Base-by-base conservation (phyloP, 148 eudicot genomes). In the Camellia sinensis region DNA sequence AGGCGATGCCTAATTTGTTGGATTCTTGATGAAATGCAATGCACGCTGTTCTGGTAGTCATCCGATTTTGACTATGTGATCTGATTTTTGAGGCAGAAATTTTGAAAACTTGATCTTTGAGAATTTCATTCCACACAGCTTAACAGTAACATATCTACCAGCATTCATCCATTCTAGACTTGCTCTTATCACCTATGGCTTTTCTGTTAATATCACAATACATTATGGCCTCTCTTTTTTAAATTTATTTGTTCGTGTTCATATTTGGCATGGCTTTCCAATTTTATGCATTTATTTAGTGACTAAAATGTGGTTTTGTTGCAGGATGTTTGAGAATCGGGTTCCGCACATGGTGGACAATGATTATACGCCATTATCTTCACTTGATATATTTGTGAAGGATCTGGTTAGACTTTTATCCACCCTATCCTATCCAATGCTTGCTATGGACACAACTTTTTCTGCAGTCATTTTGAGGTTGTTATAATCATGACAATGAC, bases 321-420 rank as follows among this genome's bases (percentile, higher is more conserved):
- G 84, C 90, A 97, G 99, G 99, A 97, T 97, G 98, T 86, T 97
- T 76, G 99, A 94, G 87, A 97, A 97, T 84, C 99, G 98, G 77
- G 97, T 88, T 82, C 97, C 97, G 2, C 99, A 97, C 88, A 97
- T 97, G 99, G 82, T 97, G 80, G 95, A 94, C 71, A 90, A 91
- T 88, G 98, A 94, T 83, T 97, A 87, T 86, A 97, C 94, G 53
- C 99, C 99, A 61, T 89, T 87, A 78, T 97, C 99, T 77, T 96
- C 98, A 71, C 95, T 97, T n/a, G 90, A 97, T 88, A 97, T 97
- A 76, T 97, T 97, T 87, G 99, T 97, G 83, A 97, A 97, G 89
- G 99, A 97, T 87, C 91, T 97, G 97, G 99, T 97, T 71, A 80
- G 94, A 73, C 40, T 82, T 52, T 87, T 73, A n/a, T 74, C 22